Percentiles rank a stretch among this genome's conserved stretches.
Conservation (phyloP, 2,329 filamentous ascomycete genomes). For the Colletotrichum theobromicola region DNA sequence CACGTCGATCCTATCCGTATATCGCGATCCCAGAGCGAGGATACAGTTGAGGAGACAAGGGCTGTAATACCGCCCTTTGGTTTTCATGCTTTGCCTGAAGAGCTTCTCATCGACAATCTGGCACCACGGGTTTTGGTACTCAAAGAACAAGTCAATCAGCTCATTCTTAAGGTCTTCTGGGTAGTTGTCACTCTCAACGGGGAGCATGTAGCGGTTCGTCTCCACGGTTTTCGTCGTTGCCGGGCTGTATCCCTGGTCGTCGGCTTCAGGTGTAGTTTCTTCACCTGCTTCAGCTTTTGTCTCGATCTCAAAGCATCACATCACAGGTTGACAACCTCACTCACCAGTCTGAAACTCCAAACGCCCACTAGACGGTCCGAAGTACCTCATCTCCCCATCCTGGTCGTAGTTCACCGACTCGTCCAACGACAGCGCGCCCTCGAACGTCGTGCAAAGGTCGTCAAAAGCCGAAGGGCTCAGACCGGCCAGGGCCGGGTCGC, state of each 20-base stretch:
- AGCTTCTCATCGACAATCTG: constrained; percentile 39
- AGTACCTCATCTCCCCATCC: constrained; percentile 38
- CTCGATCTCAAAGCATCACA: background rate
- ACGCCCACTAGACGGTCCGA: constrained; percentile 39
- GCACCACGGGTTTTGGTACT: constrained; percentile 40
- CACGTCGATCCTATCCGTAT: constrained; percentile 34
- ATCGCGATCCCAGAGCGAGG: constrained; percentile 37
- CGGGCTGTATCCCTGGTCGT: constrained; percentile 4
- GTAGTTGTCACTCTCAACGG: background rate
- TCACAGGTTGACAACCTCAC: background rate
- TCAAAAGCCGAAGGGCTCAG: constrained; percentile 4
- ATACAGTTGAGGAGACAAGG: constrained; percentile 37
- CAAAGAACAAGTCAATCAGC: constrained; percentile 38
- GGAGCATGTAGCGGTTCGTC: constrained; percentile 13
- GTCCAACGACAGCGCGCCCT: constrained; percentile 37
- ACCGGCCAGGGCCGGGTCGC: background rate
- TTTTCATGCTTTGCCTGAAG: constrained; percentile 33
- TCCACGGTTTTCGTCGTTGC: background rate
- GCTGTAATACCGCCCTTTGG: constrained; percentile 33
- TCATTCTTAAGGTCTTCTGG: constrained; percentile 30
- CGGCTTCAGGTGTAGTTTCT: constrained; percentile 5
- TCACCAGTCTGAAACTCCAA: constrained; percentile 30
- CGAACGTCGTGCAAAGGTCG: constrained; percentile 25
- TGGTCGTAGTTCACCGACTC: constrained; percentile 39
- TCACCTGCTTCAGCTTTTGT: background rate